Evolutionary conservation across 805 yeast species (phyloP).

Genomic region (Yamadazyma paraphyllophila): DNA sequence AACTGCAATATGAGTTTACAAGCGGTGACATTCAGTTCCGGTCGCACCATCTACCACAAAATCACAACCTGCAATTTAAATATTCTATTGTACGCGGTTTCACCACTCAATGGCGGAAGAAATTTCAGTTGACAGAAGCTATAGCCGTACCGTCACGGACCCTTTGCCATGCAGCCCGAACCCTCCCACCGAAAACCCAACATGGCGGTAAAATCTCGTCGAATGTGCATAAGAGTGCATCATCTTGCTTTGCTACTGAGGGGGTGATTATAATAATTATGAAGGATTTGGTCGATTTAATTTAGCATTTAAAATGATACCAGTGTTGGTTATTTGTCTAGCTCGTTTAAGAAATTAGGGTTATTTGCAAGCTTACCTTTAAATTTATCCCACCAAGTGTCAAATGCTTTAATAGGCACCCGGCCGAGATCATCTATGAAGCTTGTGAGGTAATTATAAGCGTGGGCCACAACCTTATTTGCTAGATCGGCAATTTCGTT

Average conservation of each 20-base stretch:
- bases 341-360: conserved; percentile 70
- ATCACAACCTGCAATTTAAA: background rate
- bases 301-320: no score
- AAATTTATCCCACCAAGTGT: conserved; percentile 95
- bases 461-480: conserved; percentile 84
- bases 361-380: conserved; percentile 71
- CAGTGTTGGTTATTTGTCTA: conserved; percentile 9
- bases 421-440: conserved; percentile 77
- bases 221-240: no score
- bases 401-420: conserved; percentile 84
- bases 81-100: background rate
- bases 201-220: no score
- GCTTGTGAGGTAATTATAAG: conserved; percentile 88
- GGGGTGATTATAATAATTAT: no score
- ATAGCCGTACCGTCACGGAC: background rate
- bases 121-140: background rate
- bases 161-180: background rate
- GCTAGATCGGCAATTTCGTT: conserved; percentile 58
- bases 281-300: no score
- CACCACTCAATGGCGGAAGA: background rate
- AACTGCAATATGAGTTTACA: no score
- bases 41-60: background rate
- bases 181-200: no score
- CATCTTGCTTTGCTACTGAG: no score
- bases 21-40: background rate